Evolutionary conservation across 129 eudicot species (phyloP).

Genomic region (Kitagawia praeruptora): DNA sequence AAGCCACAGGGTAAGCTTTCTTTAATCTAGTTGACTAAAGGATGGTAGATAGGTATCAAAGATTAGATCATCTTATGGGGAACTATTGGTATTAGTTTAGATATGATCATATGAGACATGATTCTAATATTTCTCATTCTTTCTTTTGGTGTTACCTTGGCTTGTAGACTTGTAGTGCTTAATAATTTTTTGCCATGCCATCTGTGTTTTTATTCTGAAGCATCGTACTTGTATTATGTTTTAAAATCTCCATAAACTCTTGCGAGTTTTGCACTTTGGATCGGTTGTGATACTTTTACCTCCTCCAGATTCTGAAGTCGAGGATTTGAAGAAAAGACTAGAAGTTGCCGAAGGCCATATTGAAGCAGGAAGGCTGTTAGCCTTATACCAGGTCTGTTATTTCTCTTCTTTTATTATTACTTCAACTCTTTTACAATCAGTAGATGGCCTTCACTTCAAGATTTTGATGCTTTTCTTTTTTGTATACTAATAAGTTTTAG

Average conservation of each 20-base stretch:
- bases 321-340: slow-evolving; percentile 50
- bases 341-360: slow-evolving; percentile 84
- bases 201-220: not conserved
- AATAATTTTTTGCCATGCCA: not conserved
- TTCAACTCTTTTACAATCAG: not conserved
- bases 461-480: not conserved
- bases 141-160: not conserved
- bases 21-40: not conserved
- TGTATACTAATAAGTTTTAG: not conserved
- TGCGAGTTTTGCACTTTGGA: not conserved
- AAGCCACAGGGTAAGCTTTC: slow-evolving; percentile 43
- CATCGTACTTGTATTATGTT: not conserved
- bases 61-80: not conserved
- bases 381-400: slow-evolving; percentile 62
- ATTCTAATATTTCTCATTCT: not conserved
- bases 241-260: not conserved
- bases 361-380: slow-evolving; percentile 96
- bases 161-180: not conserved
- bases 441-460: not conserved
- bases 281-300: not conserved
- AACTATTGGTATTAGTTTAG: not conserved
- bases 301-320: slow-evolving; percentile 47
- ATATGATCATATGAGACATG: not conserved
- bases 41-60: not conserved
- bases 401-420: not conserved